Conservation (phyloP, 2,329 filamentous ascomycete species). For the Fusarium penzigii region DNA sequence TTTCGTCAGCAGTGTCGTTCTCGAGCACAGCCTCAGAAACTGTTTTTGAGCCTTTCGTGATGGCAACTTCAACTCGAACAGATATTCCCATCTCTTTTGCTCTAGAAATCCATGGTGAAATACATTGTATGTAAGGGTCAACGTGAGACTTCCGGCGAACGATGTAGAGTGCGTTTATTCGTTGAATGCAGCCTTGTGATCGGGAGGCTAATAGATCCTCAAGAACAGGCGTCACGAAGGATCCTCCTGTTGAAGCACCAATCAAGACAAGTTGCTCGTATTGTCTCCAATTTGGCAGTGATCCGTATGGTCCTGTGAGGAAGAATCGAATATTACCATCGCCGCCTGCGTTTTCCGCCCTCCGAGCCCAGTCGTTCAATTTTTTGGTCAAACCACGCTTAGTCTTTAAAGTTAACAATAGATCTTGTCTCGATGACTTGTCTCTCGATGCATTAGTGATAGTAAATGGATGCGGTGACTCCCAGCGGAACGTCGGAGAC, state of each 20-base stretch:
- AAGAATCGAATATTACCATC: constrained; percentile 18
- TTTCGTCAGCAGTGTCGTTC: constrained; percentile 14
- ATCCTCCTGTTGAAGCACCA: constrained; percentile 25
- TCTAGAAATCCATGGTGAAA: constrained; percentile 13
- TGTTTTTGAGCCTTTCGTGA: constrained; percentile 12
- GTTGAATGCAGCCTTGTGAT: constrained; percentile 22
- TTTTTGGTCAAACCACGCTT: constrained; percentile 23
- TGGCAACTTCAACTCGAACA: constrained; percentile 21
- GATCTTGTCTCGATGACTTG: constrained; percentile 13
- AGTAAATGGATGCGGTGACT: constrained; percentile 28
- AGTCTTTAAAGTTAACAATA: constrained; percentile 25
- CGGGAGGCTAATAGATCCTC: constrained; percentile 21
- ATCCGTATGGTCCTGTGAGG: constrained; percentile 25
- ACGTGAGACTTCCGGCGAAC: constrained; percentile 20
- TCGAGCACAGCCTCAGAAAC: constrained; percentile 2
- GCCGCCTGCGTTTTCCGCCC: constrained; percentile 8
- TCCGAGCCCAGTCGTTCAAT: constrained; percentile 26
- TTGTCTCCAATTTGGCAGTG: constrained; percentile 25
- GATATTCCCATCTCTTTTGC: constrained; percentile 27
- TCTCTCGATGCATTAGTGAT: constrained; percentile 17
- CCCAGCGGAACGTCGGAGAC: constrained; percentile 24
- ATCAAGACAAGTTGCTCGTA: constrained; percentile 25
- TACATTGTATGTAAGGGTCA: constrained; percentile 18
- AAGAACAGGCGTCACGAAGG: constrained; percentile 25
- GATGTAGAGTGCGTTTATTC: constrained; percentile 23